These are phyloP conservation scores for Digitaria exilis DNA, from an alignment of 202 grass and related monocot genomes.

Conservation along the genomic window DNA sequence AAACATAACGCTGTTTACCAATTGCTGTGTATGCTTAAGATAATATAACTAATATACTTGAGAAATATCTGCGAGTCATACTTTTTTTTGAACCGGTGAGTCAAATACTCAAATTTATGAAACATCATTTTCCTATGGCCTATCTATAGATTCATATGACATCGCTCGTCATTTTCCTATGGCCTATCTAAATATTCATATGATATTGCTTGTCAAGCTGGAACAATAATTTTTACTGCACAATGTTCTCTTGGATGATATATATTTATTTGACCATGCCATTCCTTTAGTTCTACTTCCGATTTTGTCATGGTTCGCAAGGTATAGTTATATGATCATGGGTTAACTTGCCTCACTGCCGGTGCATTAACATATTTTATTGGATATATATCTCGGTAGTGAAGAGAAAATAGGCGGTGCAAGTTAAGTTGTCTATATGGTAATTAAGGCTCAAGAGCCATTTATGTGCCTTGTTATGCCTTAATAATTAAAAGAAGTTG, in stretches of 20 bases:
- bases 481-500: slow-evolving; percentile 2
- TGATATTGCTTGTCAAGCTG: background rate
- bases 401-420: slow-evolving; percentile 9
- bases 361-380: background rate
- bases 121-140: background rate
- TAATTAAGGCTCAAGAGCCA: no score
- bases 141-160: background rate
- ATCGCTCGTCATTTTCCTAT: background rate
- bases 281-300: background rate
- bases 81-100: no score
- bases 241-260: background rate
- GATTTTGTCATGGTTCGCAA: background rate
- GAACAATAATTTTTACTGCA: background rate
- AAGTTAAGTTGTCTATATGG: background rate
- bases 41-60: background rate
- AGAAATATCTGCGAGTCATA: background rate
- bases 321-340: no score
- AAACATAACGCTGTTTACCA: background rate
- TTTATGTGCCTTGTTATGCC: slow-evolving; percentile 34
- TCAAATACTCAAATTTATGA: background rate
- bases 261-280: background rate
- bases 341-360: no score
- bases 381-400: background rate
- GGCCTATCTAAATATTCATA: background rate
- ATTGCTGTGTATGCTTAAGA: background rate